Conservation (phyloP, 306 rosid genomes). For the Vigna unguiculata region DNA sequence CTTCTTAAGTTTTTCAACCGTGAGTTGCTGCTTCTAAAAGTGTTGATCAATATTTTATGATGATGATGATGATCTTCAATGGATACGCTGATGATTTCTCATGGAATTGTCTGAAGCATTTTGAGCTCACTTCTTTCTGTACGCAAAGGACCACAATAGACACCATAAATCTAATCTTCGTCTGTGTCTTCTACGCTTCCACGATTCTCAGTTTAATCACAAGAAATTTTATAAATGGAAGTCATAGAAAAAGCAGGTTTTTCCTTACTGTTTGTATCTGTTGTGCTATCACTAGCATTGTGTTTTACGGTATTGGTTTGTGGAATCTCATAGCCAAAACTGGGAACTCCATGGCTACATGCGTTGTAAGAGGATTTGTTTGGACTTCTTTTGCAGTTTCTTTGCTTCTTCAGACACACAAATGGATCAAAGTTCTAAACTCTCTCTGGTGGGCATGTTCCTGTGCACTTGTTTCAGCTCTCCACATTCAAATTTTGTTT, state of each 20-base stretch:
- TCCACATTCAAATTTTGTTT: conserved; percentile 48
- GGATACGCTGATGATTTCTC: conserved; percentile 51
- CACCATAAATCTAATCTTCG: conserved; percentile 44
- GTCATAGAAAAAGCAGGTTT: conserved; percentile 35
- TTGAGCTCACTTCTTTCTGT: conserved; percentile 50
- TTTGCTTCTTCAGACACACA: conserved; percentile 50
- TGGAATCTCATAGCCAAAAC: conserved; percentile 43
- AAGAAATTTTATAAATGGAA: conserved; percentile 7
- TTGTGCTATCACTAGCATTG: conserved; percentile 52
- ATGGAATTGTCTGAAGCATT: conserved; percentile 37
- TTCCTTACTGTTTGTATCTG: conserved; percentile 41
- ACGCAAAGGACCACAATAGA: conserved; percentile 44
- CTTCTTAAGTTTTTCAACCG: neutral
- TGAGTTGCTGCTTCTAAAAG: neutral
- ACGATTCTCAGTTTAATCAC: conserved; percentile 33
- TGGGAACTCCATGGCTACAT: neutral
- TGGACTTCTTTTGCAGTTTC: conserved; percentile 61
- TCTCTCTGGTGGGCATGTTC: conserved; percentile 60
- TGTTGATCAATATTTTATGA: neutral
- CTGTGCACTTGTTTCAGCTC: conserved; percentile 46
- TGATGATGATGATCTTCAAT: neutral
- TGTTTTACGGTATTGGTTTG: conserved; percentile 47
- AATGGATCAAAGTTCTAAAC: conserved; percentile 48
- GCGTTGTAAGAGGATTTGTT: conserved; percentile 49
- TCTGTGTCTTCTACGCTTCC: conserved; percentile 36